Evolutionary conservation across 768 basidiomycete genomes (phyloP), one percentile per base, ranked within the genome.

Genomic region (Auriculariales sp.): DNA sequence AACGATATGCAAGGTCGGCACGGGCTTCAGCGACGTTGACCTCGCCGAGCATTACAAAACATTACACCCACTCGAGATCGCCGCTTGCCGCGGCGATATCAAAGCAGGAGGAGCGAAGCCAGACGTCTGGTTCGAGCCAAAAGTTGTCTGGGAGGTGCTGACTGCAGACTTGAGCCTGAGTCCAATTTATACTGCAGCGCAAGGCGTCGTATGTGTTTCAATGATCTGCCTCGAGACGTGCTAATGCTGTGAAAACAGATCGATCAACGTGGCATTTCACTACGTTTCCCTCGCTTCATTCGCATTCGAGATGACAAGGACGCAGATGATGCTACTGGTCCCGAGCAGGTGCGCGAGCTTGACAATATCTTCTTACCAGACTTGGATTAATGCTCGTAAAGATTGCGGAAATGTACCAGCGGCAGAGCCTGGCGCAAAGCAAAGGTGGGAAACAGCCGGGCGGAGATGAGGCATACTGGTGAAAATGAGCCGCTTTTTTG

Each of bases 1-100:
- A 60, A 92, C 93, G 3, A 91, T 98, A 48, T 98, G 95, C 75
- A 99, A 99, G 64, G 95, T 99, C 56, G 95, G 95, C 7, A 99
- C 95, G 0, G 95, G 95, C 1, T 98, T 99, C 68, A 87, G 84
- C 50, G 95, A 99, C 58, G 95, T 98, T 61, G 73, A 76, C 52
- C 64, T 99, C 29, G 79, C 84, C 59, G 65, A 73, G 14, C 88
- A 94, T 58, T 84, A 83, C 64, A 77, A 85, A n/a, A 68, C 74
- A 3, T 73, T 99, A 25, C 81, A 85, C 54, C 81, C 89, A 12
- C 72, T 92, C 31, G 89, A 86, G 68, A 65, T 71, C 39, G 68
- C 67, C 17, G 81, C 79, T 50, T 72, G 75, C 48, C 75, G 88
- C 46, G 82, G 84, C 0, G 90, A 97, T 62, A 73, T 95, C 55